Evolutionary conservation across 2,329 filamentous ascomycete species (phyloP).

Genomic region (Calcarisporium arbuscula): DNA sequence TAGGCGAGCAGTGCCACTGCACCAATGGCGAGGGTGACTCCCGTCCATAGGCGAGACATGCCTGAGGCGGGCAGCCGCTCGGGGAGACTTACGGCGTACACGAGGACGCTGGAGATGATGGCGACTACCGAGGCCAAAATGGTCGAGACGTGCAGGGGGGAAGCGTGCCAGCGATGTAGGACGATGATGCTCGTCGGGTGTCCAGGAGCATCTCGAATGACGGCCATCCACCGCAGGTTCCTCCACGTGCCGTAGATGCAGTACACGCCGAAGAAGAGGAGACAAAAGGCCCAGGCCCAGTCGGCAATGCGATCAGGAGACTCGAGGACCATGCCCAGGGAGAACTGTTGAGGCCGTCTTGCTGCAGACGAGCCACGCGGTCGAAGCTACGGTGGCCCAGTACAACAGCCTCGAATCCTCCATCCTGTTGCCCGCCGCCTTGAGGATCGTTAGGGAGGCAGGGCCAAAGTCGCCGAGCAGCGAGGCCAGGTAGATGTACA

Average conservation of each 20-base stretch:
- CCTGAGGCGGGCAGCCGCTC: too few relatives aligned
- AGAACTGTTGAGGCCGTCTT: constrained; percentile 14
- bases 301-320: constrained; percentile 14
- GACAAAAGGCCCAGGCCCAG: constrained; percentile 15
- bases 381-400: constrained; percentile 10
- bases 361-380: constrained; percentile 7
- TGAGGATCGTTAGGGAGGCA: constrained; percentile 13
- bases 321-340: constrained; percentile 12
- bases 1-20: too few relatives aligned
- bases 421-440: constrained; percentile 11
- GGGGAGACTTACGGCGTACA: too few relatives aligned
- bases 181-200: constrained; percentile 8
- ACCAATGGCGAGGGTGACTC: too few relatives aligned
- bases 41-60: too few relatives aligned
- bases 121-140: too few relatives aligned
- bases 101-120: too few relatives aligned
- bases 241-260: constrained; percentile 9
- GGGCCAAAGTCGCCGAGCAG: constrained; percentile 17
- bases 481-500: constrained; percentile 19
- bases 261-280: constrained; percentile 17
- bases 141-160: too few relatives aligned
- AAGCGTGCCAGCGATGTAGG: constrained; percentile 7
- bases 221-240: constrained; percentile 13
- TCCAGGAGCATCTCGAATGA: constrained; percentile 10
- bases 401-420: constrained; percentile 13